Evolutionary conservation across 345 rosid species (phyloP).

Genomic region (Citrus inodora): DNA sequence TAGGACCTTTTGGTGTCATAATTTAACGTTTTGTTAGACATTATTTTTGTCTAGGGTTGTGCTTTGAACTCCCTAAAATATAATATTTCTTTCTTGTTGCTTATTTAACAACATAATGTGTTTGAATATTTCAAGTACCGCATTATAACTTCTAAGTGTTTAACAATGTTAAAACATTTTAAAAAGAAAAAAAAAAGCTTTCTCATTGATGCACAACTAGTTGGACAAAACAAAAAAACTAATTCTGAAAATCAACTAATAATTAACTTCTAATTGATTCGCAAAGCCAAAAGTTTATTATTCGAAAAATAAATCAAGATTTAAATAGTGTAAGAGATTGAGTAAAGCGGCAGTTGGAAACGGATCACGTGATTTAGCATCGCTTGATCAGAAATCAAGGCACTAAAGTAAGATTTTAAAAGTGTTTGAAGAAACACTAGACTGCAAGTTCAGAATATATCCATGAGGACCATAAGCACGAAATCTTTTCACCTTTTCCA

Average conservation of each 20-base stretch:
- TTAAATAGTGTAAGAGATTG: neutral
- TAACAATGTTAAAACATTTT: no score
- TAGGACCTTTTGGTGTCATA: neutral
- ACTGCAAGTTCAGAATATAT: conserved; percentile 7
- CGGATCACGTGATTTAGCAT: conserved; percentile 27
- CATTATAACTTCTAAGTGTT: no score
- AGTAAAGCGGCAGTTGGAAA: neutral
- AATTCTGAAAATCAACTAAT: no score
- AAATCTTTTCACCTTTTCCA: neutral
- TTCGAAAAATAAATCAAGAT: neutral
- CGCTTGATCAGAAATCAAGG: conserved; percentile 29
- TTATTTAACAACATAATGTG: neutral
- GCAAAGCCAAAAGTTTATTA: no score
- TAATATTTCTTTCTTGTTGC: no score
- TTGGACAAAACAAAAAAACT: no score
- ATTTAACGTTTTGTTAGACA: neutral
- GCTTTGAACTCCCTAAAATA: neutral
- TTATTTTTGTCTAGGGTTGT: neutral
- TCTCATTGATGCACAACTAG: no score
- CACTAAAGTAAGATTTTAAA: neutral
- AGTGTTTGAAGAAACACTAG: neutral
- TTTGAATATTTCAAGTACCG: neutral
- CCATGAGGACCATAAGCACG: neutral
- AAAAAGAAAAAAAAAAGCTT: neutral
- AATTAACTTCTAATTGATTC: no score